phyloP scores from a whole-genome alignment of 148 eudicot genomes.

The Chenopodium formosanum region DNA sequence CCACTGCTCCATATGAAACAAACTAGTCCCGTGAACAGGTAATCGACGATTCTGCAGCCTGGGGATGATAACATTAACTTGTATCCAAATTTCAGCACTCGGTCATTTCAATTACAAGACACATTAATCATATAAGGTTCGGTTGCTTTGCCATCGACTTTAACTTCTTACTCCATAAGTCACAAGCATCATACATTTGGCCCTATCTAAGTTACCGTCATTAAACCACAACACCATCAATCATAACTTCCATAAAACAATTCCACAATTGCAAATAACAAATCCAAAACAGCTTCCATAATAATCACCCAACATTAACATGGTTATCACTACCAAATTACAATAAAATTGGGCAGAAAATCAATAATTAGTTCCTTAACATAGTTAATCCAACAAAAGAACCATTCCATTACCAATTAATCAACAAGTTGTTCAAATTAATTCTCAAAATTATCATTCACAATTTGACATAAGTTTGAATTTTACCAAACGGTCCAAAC shows the following conservation, averaged over 20 bases:
- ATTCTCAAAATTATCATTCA: too few species aligned
- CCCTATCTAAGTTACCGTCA: background rate
- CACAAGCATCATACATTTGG: background rate
- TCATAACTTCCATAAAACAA: background rate
- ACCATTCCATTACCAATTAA: background rate
- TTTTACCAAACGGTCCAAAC: too few species aligned
- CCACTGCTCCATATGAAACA: too few species aligned
- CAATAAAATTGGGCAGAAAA: background rate
- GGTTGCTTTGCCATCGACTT: background rate
- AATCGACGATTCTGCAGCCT: too few species aligned
- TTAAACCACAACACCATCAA: background rate
- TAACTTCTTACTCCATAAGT: background rate
- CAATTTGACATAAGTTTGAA: too few species aligned
- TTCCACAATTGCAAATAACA: too few species aligned
- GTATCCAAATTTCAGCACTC: too few species aligned
- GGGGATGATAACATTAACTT: too few species aligned
- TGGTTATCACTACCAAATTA: background rate
- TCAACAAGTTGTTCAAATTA: background rate
- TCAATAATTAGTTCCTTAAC: background rate
- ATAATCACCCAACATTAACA: background rate
- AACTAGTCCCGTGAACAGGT: too few species aligned
- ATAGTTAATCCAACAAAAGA: background rate
- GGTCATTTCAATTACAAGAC: too few species aligned
- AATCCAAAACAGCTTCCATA: too few species aligned
- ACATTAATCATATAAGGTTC: background rate